Conservation (phyloP, 305 asterid species). For the Fraxinus velutina region DNA sequence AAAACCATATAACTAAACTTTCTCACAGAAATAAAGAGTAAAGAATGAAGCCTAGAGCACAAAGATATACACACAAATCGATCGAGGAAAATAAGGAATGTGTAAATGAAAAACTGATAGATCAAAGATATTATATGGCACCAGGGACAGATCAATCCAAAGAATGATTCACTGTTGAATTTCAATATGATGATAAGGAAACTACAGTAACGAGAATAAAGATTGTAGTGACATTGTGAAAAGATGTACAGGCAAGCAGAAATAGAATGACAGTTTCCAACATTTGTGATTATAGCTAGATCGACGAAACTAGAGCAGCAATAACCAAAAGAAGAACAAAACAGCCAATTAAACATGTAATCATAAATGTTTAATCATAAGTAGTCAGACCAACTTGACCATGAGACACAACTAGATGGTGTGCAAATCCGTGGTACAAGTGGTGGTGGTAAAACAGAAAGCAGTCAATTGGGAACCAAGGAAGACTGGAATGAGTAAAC, state of each 20-base stretch:
- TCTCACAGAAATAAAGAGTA: neutral
- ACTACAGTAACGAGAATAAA: neutral
- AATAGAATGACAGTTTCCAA: neutral
- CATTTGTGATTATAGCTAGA: neutral
- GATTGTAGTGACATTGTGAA: neutral
- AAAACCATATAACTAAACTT: neutral
- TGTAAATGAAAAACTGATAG: neutral
- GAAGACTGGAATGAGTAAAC: neutral
- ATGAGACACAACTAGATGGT: slow-evolving; percentile 1
- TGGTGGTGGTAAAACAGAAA: neutral
- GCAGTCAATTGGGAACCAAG: neutral
- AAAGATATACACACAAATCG: neutral
- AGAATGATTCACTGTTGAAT: neutral
- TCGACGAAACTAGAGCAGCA: neutral
- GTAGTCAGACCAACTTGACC: neutral
- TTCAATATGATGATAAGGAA: slow-evolving; percentile 7
- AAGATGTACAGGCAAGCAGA: neutral
- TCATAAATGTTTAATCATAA: neutral
- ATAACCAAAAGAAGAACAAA: neutral
- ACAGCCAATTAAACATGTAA: neutral
- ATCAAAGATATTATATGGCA: neutral
- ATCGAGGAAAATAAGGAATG: neutral
- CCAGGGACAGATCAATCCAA: neutral
- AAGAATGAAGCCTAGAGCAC: neutral
- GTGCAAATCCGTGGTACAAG: slow-evolving; percentile 4